Evolutionary conservation across 495 filamentous ascomycete genomes (phyloP).

Genomic region (Podospora appendiculata): DNA sequence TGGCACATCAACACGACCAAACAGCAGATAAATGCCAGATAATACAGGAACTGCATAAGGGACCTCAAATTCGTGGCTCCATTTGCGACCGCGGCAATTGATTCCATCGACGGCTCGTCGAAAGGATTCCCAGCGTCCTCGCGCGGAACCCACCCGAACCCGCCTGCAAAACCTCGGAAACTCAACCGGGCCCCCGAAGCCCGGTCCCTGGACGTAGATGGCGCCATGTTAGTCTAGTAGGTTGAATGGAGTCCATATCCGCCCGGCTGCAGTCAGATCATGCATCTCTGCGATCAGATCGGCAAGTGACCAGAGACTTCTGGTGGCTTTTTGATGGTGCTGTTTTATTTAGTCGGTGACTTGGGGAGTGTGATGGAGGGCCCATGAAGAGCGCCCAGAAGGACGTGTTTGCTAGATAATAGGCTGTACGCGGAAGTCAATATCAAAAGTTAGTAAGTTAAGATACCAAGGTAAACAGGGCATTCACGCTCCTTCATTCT

Average conservation of each 20-base stretch:
- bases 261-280: slow-evolving; percentile 8
- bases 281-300: slow-evolving; percentile 8
- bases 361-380: too few species aligned
- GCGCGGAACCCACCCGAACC: slow-evolving; percentile 46
- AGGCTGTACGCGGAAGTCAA: too few species aligned
- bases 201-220: slow-evolving; percentile 30
- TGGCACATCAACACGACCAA: slow-evolving; percentile 34
- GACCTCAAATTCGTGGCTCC: slow-evolving; percentile 44
- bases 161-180: slow-evolving; percentile 47
- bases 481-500: too few species aligned
- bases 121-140: slow-evolving; percentile 51
- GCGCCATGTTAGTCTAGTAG: slow-evolving; percentile 28
- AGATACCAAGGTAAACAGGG: too few species aligned
- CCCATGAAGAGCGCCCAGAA: too few species aligned
- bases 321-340: neutral
- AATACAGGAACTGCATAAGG: slow-evolving; percentile 42
- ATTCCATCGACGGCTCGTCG: slow-evolving; percentile 39
- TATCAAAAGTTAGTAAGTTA: too few species aligned
- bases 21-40: slow-evolving; percentile 45
- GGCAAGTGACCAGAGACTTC: neutral
- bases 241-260: neutral
- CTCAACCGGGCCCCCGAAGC: slow-evolving; percentile 25
- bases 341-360: too few species aligned
- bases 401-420: too few species aligned
- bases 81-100: slow-evolving; percentile 47